Evolutionary conservation across 345 rosid genomes (phyloP).

Genomic region (Syzygium aromaticum): DNA sequence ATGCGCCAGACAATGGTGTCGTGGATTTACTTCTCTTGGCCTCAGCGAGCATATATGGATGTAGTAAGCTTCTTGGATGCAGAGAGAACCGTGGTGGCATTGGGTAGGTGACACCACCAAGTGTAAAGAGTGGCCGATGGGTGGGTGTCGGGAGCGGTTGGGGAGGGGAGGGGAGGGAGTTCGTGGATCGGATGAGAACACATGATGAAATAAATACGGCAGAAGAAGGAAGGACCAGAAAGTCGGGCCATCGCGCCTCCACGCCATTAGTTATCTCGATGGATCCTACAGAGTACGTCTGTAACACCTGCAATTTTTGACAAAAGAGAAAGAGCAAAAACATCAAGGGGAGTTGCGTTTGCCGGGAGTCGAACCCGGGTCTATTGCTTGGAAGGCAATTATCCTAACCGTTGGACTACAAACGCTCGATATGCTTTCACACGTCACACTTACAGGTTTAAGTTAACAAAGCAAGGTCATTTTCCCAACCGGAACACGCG

Average conservation of each 20-base stretch:
- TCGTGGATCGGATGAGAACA: not conserved
- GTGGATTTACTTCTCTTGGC: too few relatives aligned
- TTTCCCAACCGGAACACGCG: too few relatives aligned
- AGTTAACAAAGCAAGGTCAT: too few relatives aligned
- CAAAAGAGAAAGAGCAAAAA: not conserved
- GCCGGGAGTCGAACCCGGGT: slow-evolving; percentile 93
- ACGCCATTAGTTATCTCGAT: not conserved
- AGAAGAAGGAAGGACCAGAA: not conserved
- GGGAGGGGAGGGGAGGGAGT: not conserved
- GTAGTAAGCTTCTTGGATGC: not conserved
- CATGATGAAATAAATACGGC: not conserved
- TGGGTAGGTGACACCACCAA: not conserved
- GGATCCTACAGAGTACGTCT: not conserved
- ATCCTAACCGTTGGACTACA: slow-evolving; percentile 95
- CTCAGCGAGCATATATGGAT: not conserved
- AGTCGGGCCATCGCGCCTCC: not conserved
- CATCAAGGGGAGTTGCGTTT: slow-evolving; percentile 22
- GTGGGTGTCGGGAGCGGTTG: not conserved
- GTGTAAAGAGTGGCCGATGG: not conserved
- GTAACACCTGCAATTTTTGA: not conserved
- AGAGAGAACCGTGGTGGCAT: not conserved
- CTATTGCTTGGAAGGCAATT: slow-evolving; percentile 89
- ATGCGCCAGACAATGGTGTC: too few relatives aligned
- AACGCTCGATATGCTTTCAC: slow-evolving; percentile 1
- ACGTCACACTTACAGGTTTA: too few relatives aligned